These are phyloP conservation scores for Ganoderma meredithae DNA, from an alignment of 1,284 basidiomycete genomes.

Conservation along the genomic window DNA sequence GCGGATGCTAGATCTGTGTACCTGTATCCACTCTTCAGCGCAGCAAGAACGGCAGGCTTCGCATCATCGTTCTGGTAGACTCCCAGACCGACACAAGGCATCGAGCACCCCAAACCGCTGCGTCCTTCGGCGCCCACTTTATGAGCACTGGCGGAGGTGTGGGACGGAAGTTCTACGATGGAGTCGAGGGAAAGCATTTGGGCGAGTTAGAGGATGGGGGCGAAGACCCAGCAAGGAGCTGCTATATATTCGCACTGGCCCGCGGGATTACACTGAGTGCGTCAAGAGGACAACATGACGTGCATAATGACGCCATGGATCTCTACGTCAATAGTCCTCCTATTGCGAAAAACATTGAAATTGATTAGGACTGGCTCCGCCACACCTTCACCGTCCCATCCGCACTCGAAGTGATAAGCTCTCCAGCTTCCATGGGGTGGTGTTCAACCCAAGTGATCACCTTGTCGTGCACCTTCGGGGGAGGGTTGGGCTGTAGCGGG, in stretches of 20 bases:
- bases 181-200: neutral
- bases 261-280: neutral
- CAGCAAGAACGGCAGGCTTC: conserved; percentile 66
- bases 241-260: neutral
- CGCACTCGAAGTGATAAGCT: conserved; percentile 88
- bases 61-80: conserved; percentile 78
- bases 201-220: neutral
- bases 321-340: neutral
- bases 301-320: conserved; percentile 18
- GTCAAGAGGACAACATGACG: neutral
- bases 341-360: neutral
- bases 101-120: neutral
- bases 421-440: conserved; percentile 81
- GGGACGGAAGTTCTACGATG: neutral
- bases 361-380: conserved; percentile 47
- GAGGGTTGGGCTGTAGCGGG: conserved; percentile 68
- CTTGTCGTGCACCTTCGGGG: conserved; percentile 80
- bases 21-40: conserved; percentile 81
- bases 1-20: conserved; percentile 37
- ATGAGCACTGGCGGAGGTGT: neutral
- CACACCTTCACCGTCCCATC: conserved; percentile 89
- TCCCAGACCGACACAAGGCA: conserved; percentile 70
- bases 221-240: neutral
- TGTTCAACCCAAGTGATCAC: conserved; percentile 92
- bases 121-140: too few relatives aligned